A percentile compares a stretch with the other conserved stretches of the same genome.
Evolutionary conservation across 306 rosid species (phyloP).

Genomic region (Lathyrus sativus): DNA sequence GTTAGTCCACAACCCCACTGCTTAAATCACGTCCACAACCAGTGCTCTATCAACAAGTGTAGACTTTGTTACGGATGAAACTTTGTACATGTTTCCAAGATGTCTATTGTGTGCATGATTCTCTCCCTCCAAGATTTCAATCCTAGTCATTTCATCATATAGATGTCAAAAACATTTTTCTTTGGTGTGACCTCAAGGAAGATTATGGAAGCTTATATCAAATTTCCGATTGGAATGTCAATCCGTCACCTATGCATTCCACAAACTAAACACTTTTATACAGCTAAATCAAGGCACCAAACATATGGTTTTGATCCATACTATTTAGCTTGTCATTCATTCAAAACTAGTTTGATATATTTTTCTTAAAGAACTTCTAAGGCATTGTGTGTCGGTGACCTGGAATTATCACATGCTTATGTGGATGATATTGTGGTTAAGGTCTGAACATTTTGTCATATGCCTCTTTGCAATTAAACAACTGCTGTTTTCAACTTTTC

Average conservation of each 20-base stretch:
- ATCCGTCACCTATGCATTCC: not conserved
- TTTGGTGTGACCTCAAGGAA: not conserved
- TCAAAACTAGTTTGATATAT: not conserved
- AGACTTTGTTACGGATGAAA: not conserved
- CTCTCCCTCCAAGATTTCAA: not conserved
- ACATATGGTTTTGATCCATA: not conserved
- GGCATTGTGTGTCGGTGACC: constrained; percentile 10
- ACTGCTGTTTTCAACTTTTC: not conserved
- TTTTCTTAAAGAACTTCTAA: not conserved
- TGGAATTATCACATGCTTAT: not conserved
- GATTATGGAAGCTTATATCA: not conserved
- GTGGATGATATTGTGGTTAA: not conserved
- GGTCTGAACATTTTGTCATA: not conserved
- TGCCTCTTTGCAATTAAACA: not conserved
- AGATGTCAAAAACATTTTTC: not conserved
- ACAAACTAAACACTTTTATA: not conserved
- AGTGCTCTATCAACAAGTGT: not conserved
- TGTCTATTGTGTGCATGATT: not conserved
- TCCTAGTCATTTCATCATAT: not conserved
- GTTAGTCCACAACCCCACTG: not conserved
- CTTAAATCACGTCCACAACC: not conserved
- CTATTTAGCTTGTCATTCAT: not conserved
- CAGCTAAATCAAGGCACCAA: not conserved
- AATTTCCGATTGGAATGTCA: not conserved
- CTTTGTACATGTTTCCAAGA: not conserved